Conservation (phyloP, 164 flowering plant species). For the Amborella trichopoda region DNA sequence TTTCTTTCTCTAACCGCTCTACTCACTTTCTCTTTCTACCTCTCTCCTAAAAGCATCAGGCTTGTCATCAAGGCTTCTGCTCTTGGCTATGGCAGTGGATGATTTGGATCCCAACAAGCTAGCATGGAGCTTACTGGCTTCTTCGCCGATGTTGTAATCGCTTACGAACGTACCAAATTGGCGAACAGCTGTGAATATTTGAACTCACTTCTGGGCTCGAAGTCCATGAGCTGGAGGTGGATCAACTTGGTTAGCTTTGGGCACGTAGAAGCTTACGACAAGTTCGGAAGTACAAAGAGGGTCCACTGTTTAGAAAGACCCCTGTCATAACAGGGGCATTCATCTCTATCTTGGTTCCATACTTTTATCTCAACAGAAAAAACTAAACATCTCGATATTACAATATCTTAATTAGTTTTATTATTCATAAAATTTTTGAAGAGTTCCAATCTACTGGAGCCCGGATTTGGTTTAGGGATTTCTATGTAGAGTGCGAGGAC, state of each 20-base stretch:
- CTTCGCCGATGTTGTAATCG: constrained; percentile 42
- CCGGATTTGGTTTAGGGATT: too few species aligned
- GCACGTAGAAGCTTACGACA: constrained; percentile 69
- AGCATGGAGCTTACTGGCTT: constrained; percentile 57
- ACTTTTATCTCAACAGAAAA: constrained; percentile 49
- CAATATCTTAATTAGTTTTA: too few species aligned
- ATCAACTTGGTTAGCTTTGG: constrained; percentile 54
- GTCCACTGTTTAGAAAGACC: constrained; percentile 75
- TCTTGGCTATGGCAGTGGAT: constrained; percentile 38
- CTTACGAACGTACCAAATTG: constrained; percentile 66
- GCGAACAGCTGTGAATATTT: constrained; percentile 51
- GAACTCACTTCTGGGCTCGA: constrained; percentile 49
- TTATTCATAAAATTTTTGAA: too few species aligned
- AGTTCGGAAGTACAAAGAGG: constrained; percentile 72
- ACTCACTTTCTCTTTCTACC: too few species aligned
- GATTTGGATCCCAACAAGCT: constrained; percentile 49
- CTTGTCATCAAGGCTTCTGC: constrained; percentile 13
- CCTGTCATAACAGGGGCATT: constrained; percentile 79
- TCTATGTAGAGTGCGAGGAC: too few species aligned
- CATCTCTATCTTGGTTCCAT: constrained; percentile 58
- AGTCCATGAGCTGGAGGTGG: constrained; percentile 71
- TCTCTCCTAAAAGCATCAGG: constrained; percentile 35
- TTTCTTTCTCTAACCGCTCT: too few species aligned
- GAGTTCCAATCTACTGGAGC: too few species aligned
- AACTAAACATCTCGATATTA: too few species aligned